Conservation (phyloP, 352 stramenopile genomes). For the Globisporangium barbulae region DNA sequence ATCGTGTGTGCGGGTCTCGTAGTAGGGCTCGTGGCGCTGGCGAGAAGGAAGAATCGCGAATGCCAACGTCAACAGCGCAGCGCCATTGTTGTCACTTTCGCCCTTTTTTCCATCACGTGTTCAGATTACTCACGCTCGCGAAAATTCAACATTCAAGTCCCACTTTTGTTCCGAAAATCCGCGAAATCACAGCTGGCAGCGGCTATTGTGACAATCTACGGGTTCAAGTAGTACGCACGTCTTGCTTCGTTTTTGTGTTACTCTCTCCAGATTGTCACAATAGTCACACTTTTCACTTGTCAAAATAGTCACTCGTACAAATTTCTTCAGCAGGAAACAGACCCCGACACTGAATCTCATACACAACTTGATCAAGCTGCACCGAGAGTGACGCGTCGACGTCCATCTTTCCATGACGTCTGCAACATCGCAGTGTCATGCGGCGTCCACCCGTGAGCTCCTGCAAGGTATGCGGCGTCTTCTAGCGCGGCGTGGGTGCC, state of each 20-base stretch:
- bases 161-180: too few species aligned
- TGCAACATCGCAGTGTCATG: background rate
- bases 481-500: background rate
- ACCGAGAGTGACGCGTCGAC: background rate
- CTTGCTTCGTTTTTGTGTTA: too few species aligned
- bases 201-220: too few species aligned
- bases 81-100: background rate
- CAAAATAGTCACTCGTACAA: too few species aligned
- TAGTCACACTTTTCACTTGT: too few species aligned
- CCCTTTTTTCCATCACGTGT: background rate
- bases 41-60: constrained; percentile 3
- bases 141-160: too few species aligned
- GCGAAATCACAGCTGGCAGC: too few species aligned
- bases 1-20: constrained; percentile 8
- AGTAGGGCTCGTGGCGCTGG: background rate
- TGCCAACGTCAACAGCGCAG: background rate
- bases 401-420: background rate
- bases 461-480: too few species aligned
- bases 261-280: too few species aligned
- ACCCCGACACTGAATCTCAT: background rate
- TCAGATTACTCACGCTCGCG: constrained; percentile 8
- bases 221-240: too few species aligned
- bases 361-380: background rate
- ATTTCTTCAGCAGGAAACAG: too few species aligned
- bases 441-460: too few species aligned